Percentiles rank a stretch among this genome's conserved stretches.
These are phyloP conservation scores for Aspergillus novoparasiticus DNA, from an alignment of 2,329 filamentous ascomycete genomes.

Conservation along the genomic window DNA sequence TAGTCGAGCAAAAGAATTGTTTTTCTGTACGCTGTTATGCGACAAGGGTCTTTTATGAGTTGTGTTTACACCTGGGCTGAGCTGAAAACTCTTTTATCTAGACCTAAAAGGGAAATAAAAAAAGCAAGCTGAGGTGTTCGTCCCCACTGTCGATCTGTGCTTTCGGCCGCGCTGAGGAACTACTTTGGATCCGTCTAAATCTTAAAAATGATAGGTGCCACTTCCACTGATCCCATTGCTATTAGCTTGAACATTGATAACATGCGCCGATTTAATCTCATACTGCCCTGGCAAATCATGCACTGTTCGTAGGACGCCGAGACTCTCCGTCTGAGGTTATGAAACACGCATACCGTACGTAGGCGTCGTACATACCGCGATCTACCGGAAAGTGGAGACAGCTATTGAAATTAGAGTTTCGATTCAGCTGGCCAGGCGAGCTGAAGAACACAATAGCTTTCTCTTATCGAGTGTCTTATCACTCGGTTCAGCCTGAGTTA, in stretches of 20 bases:
- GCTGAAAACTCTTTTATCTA: not conserved
- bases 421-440: too few species aligned
- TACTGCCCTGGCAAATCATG: too few species aligned
- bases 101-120: not conserved
- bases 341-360: too few species aligned
- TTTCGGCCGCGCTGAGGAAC: not conserved
- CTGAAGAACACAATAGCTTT: too few species aligned
- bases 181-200: not conserved
- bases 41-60: not conserved
- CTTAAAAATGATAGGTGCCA: not conserved
- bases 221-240: not conserved
- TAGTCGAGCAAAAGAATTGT: not conserved
- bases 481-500: too few species aligned
- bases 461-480: too few species aligned
- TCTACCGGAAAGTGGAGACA: too few species aligned
- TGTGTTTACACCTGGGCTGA: not conserved
- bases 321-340: too few species aligned
- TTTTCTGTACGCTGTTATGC: not conserved
- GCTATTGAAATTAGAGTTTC: too few species aligned
- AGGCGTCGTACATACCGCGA: too few species aligned
- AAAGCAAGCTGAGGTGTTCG: not conserved
- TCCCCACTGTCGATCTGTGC: not conserved
- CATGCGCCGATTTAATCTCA: not conserved
- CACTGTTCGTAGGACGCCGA: too few species aligned
- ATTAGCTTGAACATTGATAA: not conserved